Evolutionary conservation across 73 alveolate species (phyloP), one percentile per base, ranked within the genome.

Genomic region (Uronychia binucleata): DNA sequence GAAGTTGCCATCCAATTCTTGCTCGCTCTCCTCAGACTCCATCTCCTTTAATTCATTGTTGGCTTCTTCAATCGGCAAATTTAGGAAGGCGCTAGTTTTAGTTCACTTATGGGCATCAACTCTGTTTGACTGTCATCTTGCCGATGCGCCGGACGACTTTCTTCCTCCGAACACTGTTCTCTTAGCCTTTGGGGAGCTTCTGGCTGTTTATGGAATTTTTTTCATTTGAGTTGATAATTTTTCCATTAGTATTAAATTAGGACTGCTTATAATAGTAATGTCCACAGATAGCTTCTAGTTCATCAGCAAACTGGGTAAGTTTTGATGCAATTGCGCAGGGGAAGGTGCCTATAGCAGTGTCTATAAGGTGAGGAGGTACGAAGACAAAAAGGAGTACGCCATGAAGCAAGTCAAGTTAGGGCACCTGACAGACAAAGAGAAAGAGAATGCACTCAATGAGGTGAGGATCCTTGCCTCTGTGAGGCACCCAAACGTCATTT

Each of bases 371-470:
- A 77, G 75, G 58, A 90, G 97, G 60, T 32, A 78, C 80, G 94
- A 89, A 86, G 97, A 93, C 76, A 82, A 79, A 57, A 58, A 89
- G 80, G 82, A 85, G 59, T 93, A 93, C 77, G 97, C 67, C 5
- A 46, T 46, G 74, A 93, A 93, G 88, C 82, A 93, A 74, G 97
- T 93, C 57, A 84, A 77, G 59, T 33, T 90, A 26, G 79, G 81
- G 77, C 59, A 59, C 34, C 86, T 93, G 77, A 74, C 93, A 25
- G 85, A 81, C 0, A 93, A 90, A 83, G 97, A 93, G 77, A 85
- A 78, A 59, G 84, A 74, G n/a, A 93, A 93, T 89, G 95, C 97
- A 0, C 83, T 93, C 81, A 93, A 93, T 90, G 97, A 93, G 82
- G 94, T 93, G 46, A 85, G 97, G 81, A 90, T 93, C 75, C 90